phyloP scores from a whole-genome alignment of 495 filamentous ascomycete genomes.

The Acidiella bohemica region DNA sequence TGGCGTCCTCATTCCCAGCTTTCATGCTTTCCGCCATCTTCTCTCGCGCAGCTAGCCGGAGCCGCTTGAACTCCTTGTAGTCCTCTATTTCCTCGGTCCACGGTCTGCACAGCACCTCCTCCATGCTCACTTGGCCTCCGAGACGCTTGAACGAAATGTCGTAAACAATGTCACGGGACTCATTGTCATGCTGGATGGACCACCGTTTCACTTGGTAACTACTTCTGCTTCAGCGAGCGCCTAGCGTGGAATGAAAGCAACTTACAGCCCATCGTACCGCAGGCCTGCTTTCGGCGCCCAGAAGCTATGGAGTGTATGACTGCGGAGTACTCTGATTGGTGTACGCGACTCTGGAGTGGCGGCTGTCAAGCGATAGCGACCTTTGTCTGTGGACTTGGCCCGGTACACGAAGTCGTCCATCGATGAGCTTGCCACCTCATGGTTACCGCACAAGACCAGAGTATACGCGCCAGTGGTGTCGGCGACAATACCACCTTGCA shows the following conservation, averaged over 20 bases:
- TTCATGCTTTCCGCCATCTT: not conserved
- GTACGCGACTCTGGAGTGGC: slow-evolving; percentile 19
- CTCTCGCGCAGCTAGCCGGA: slow-evolving; percentile 3
- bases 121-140: slow-evolving; percentile 18
- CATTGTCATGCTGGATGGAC: slow-evolving; percentile 15
- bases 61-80: slow-evolving; percentile 29
- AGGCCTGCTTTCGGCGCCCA: slow-evolving; percentile 28
- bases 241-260: not conserved
- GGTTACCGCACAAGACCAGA: slow-evolving; percentile 23
- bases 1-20: too few species aligned
- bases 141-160: slow-evolving; percentile 25
- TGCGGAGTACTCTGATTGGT: slow-evolving; percentile 26
- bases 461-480: slow-evolving; percentile 28
- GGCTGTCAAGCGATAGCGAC: slow-evolving; percentile 24
- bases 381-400: slow-evolving; percentile 17
- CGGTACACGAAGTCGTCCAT: slow-evolving; percentile 24
- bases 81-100: slow-evolving; percentile 27
- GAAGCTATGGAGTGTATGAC: slow-evolving; percentile 23
- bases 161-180: slow-evolving; percentile 18
- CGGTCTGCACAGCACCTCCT: slow-evolving; percentile 22
- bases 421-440: slow-evolving; percentile 19
- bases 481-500: slow-evolving; percentile 22
- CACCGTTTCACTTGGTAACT: slow-evolving; percentile 20
- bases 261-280: slow-evolving; percentile 31
- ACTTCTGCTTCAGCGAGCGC: not conserved